Percentiles rank a stretch among this genome's conserved stretches.
phyloP scores from a whole-genome alignment of 148 eudicot genomes.

The Drosera capensis region DNA sequence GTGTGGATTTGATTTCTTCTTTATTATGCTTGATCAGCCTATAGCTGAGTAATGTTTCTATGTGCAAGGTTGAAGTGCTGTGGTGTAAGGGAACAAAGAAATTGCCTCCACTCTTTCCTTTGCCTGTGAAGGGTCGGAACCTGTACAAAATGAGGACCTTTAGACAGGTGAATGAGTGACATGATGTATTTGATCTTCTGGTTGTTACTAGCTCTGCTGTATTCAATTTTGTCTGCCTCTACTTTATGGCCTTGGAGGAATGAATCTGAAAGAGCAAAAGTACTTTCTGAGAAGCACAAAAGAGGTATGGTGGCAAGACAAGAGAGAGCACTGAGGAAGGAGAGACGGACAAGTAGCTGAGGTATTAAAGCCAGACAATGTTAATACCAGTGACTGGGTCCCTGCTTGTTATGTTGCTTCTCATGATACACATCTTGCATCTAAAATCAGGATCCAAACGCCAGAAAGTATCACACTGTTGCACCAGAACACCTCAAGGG shows the following conservation, averaged over 20 bases:
- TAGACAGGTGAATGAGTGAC: constrained; percentile 44
- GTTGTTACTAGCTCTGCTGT: too few relatives aligned
- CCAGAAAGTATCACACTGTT: constrained; percentile 17
- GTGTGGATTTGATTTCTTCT: constrained; percentile 3
- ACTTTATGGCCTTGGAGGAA: constrained; percentile 51
- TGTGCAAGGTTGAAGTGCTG: constrained; percentile 62
- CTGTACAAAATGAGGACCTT: constrained; percentile 60
- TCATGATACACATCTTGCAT: too few relatives aligned
- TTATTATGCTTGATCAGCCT: background rate
- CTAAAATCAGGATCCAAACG: constrained; percentile 37
- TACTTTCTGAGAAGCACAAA: constrained; percentile 72
- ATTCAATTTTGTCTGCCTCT: constrained; percentile 3
- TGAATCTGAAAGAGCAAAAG: constrained; percentile 48
- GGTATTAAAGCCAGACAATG: constrained; percentile 22
- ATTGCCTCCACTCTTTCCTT: constrained; percentile 49
- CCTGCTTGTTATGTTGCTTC: background rate
- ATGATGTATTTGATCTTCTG: constrained; percentile 1
- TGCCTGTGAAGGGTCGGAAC: constrained; percentile 82
- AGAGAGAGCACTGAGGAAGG: constrained; percentile 30
- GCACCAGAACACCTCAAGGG: constrained; percentile 17
- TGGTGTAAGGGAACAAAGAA: constrained; percentile 68
- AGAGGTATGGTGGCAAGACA: constrained; percentile 63
- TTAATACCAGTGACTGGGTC: background rate
- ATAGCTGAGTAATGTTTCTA: background rate
- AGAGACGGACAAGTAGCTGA: constrained; percentile 7